Evolutionary conservation across 164 flowering plant species (phyloP), one percentile per base, ranked within the genome.

Genomic region (Buxus sempervirens): DNA sequence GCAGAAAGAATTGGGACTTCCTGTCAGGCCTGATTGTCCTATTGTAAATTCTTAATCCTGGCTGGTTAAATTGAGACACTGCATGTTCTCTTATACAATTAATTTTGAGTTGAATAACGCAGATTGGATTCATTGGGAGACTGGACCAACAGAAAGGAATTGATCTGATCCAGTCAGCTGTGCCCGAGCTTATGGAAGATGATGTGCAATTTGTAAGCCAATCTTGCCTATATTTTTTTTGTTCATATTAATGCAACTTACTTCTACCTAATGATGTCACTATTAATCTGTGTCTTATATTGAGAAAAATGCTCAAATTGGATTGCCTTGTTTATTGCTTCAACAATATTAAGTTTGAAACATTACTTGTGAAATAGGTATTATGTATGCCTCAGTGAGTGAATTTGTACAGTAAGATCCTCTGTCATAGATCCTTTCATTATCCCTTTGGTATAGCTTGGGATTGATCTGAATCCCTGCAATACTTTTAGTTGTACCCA

Each of bases 71-170:
- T 22, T 28, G 62, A 60, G 21, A 24, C n/a, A 49, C 13, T 51
- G 15, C 12, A 0, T 20, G 13, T 25, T 49, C 20, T 36, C 36
- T 53, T 22, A 0, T 48, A 8, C 36, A 58, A 38, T 60, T 76
- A 32, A 61, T 62, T 51, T 65, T 71, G 54, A 49, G 61, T 25
- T 64, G 59, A 26, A 28, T 19, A 70, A 72, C 71, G 23, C 72
- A 92, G 99, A 83, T 95, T 79, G 97, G 97, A 58, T 95, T 95
- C 72, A 92, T 95, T 69, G 99, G 99, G 73, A 88, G 99, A 79
- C 75, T 95, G 71, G 99, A 95, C 80, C 88, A 82, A 73, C 98
- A 95, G 74, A 95, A 95, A 78, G 98, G 98, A 32, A 84, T 87
- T 54, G 98, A 95, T 80, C 66, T 92, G 54, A 87, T 95, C 67